Conservation (phyloP, 129 eudicot genomes). For the Pulicaria dysenterica region DNA sequence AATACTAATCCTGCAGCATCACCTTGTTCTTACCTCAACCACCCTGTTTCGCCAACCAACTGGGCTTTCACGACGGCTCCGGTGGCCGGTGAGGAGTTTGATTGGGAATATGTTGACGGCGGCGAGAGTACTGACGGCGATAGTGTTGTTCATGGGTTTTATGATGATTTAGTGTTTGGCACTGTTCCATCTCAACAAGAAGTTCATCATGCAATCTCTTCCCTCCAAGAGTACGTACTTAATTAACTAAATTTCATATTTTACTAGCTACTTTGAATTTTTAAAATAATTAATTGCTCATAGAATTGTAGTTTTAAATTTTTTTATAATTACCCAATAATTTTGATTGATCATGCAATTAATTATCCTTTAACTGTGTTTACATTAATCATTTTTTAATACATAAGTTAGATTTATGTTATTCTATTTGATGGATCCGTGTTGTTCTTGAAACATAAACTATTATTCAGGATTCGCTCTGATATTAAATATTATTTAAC, state of each 20-base stretch:
- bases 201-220: constrained; percentile 59
- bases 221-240: constrained; percentile 66
- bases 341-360: no score
- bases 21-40: constrained; percentile 22
- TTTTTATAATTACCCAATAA: no score
- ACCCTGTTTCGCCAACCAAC: background rate
- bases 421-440: no score
- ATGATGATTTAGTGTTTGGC: constrained; percentile 57
- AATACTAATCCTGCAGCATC: background rate
- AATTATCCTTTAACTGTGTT: no score
- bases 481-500: no score
- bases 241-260: background rate
- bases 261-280: background rate
- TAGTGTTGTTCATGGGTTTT: constrained; percentile 15
- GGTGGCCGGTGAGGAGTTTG: constrained; percentile 13
- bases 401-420: no score
- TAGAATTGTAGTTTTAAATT: no score
- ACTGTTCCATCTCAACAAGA: constrained; percentile 63
- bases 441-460: no score
- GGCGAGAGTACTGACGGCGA: background rate
- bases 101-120: constrained; percentile 30
- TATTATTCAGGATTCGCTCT: no score
- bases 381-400: no score
- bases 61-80: constrained; percentile 12
- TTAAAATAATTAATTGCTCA: no score